Percentiles rank a stretch among this genome's conserved stretches.
phyloP scores from a whole-genome alignment of 163 green algal genomes.

The Scenedesmus sp. region DNA sequence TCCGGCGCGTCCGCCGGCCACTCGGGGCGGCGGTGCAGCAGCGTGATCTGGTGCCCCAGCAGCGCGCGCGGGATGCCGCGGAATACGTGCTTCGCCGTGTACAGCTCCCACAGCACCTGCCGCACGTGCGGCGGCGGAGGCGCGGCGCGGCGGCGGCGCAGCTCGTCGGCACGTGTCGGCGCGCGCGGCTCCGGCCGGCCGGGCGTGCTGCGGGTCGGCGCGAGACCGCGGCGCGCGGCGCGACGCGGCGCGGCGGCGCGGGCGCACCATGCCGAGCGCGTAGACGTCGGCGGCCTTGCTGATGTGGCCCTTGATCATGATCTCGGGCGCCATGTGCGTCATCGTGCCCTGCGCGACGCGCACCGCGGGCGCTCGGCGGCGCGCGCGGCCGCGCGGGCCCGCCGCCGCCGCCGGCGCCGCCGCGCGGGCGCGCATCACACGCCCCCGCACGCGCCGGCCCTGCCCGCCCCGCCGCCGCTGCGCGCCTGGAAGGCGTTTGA shows the following conservation, averaged over 20 bases:
- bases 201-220: not conserved
- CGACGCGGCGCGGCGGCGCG: not conserved
- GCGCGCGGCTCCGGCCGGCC: too few species aligned
- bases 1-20: conserved; percentile 39
- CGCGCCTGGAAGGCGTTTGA: conserved; percentile 55
- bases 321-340: conserved; percentile 45
- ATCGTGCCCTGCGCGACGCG: conserved; percentile 34
- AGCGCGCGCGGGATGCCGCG: conserved; percentile 50
- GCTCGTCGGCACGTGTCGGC: not conserved
- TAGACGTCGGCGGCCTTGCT: conserved; percentile 54
- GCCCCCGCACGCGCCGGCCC: too few species aligned
- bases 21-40: conserved; percentile 47
- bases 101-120: conserved; percentile 32
- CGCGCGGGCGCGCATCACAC: too few species aligned
- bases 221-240: not conserved
- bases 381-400: too few species aligned
- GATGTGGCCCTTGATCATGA: conserved; percentile 44
- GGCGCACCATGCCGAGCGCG: conserved; percentile 47
- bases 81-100: conserved; percentile 47
- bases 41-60: conserved; percentile 55
- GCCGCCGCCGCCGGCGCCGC: too few species aligned
- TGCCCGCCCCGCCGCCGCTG: too few species aligned
- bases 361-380: too few species aligned
- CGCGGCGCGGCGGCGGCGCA: not conserved
- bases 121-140: not conserved